These are phyloP conservation scores for Lobosporangium transversale DNA, from an alignment of 192 early-diverging fungal species.

Conservation along the genomic window DNA sequence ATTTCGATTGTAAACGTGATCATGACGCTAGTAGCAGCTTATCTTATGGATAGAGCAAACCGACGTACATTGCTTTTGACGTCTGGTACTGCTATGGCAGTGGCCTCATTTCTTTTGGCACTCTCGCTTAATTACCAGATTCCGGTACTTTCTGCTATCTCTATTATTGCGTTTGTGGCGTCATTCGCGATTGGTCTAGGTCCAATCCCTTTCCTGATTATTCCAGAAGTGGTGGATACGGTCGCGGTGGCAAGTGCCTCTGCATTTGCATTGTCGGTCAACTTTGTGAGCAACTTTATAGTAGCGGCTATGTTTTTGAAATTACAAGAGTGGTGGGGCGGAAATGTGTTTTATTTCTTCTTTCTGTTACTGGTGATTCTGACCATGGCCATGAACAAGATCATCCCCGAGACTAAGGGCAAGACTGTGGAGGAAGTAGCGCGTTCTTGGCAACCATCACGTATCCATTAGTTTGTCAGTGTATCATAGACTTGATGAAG, in stretches of 20 bases:
- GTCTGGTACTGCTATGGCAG: conserved; percentile 68
- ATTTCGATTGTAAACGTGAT: conserved; percentile 80
- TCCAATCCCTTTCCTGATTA: conserved; percentile 85
- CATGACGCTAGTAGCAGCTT: conserved; percentile 78
- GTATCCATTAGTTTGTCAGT: conserved; percentile 28
- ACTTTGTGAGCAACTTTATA: conserved; percentile 73
- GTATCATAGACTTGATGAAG: too few relatives aligned
- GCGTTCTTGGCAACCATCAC: conserved; percentile 43
- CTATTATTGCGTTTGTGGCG: conserved; percentile 80
- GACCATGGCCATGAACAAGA: conserved; percentile 57
- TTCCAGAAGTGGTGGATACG: conserved; percentile 80
- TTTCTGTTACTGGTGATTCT: conserved; percentile 47
- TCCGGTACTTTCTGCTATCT: conserved; percentile 67
- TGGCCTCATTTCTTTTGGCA: conserved; percentile 66
- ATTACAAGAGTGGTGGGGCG: conserved; percentile 58
- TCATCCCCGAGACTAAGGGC: conserved; percentile 78
- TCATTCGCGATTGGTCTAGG: conserved; percentile 83
- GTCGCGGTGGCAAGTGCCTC: conserved; percentile 70
- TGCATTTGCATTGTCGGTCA: conserved; percentile 69
- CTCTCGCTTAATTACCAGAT: conserved; percentile 64
- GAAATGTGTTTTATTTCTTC: conserved; percentile 76
- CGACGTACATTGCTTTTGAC: conserved; percentile 76
- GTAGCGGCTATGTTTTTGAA: conserved; percentile 72
- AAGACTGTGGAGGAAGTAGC: conserved; percentile 67
- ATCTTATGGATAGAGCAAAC: conserved; percentile 79